phyloP scores from a whole-genome alignment of 139 green algal species.

The Spirogloea muscicola region DNA sequence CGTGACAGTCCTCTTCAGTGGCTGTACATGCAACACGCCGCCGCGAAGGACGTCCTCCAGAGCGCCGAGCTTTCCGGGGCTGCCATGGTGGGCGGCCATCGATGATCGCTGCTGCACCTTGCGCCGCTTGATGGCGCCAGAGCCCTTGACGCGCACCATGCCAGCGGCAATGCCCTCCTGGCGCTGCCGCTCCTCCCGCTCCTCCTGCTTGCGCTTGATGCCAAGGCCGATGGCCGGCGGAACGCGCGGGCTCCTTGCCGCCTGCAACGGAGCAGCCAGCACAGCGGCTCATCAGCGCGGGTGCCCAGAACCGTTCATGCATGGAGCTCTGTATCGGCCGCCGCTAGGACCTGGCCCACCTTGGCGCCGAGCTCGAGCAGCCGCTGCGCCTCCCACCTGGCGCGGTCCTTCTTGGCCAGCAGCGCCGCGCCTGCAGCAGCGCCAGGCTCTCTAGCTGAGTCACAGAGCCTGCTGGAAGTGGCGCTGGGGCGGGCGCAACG shows the following conservation, averaged over 20 bases:
- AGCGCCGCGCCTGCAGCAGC: neutral
- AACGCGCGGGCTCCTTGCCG: neutral
- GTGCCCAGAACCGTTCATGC: neutral
- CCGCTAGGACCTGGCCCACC: too few species aligned
- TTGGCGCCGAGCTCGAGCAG: neutral
- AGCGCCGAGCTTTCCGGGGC: too few species aligned
- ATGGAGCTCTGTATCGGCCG: neutral
- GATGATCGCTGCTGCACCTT: too few species aligned
- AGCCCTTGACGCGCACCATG: constrained; percentile 19
- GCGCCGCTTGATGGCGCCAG: constrained; percentile 8
- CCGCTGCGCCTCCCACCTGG: neutral
- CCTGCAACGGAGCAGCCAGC: neutral
- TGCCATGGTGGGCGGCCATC: too few species aligned
- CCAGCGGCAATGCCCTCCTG: constrained; percentile 7
- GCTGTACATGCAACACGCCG: too few species aligned
- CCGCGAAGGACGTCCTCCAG: too few species aligned
- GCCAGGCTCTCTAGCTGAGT: too few species aligned
- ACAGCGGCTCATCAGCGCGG: neutral
- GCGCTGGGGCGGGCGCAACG: too few species aligned
- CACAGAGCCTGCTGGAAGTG: too few species aligned
- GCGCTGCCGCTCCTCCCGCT: neutral
- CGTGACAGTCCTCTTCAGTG: too few species aligned
- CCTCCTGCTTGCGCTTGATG: neutral
- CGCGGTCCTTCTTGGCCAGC: neutral
- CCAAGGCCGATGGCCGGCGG: neutral